Conservation (phyloP, 345 rosid species). For the Sonneratia alba region DNA sequence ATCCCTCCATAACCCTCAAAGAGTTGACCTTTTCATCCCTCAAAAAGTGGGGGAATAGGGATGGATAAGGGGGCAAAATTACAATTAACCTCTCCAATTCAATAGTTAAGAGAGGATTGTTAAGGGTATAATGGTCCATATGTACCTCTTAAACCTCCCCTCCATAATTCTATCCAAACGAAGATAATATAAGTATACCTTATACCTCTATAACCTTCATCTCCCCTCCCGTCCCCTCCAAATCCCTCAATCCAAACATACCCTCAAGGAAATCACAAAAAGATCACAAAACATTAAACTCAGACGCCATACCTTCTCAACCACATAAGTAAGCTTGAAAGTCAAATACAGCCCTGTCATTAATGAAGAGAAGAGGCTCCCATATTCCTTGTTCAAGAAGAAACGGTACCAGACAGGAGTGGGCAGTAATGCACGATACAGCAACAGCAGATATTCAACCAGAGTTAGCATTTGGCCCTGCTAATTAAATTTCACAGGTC, state of each 20-base stretch:
- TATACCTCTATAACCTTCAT: too few species aligned
- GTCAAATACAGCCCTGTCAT: slow-evolving; percentile 79
- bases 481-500: slow-evolving; percentile 6
- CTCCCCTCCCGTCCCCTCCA: too few species aligned
- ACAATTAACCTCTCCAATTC: too few species aligned
- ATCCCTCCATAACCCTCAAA: too few species aligned
- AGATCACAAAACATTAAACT: not conserved
- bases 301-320: slow-evolving; percentile 46
- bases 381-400: slow-evolving; percentile 79
- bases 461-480: slow-evolving; percentile 76
- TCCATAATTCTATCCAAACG: too few species aligned
- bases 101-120: too few species aligned
- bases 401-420: slow-evolving; percentile 85
- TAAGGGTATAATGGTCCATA: too few species aligned
- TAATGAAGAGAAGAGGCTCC: slow-evolving; percentile 75
- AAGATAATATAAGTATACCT: too few species aligned
- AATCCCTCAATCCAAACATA: not conserved
- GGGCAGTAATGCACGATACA: slow-evolving; percentile 71
- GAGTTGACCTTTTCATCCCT: too few species aligned
- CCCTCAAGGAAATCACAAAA: not conserved
- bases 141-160: too few species aligned
- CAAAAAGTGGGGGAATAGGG: too few species aligned
- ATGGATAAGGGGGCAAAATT: too few species aligned
- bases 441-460: slow-evolving; percentile 63
- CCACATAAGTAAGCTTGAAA: slow-evolving; percentile 72